These are phyloP conservation scores for Sclerotiophoma versabilis DNA, from an alignment of 2,329 filamentous ascomycete genomes.

Conservation along the genomic window DNA sequence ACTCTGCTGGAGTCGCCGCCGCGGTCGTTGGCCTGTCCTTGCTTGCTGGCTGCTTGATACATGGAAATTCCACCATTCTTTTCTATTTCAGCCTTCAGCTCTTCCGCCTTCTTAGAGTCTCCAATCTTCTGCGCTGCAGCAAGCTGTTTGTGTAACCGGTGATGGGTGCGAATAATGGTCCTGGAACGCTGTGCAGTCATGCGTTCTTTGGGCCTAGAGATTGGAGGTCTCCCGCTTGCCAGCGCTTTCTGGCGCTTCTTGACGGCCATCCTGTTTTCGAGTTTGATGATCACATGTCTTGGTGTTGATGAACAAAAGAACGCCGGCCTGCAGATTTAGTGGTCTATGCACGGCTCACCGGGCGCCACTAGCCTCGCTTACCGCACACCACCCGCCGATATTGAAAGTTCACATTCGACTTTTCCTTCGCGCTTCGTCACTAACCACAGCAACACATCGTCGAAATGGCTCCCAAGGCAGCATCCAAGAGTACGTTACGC, in stretches of 20 bases:
- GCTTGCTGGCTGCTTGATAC: slow-evolving; percentile 69
- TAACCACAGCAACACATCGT: slow-evolving; percentile 46
- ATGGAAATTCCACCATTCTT: slow-evolving; percentile 64
- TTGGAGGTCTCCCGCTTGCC: slow-evolving; percentile 44
- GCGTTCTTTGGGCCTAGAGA: slow-evolving; percentile 36
- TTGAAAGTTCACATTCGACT: slow-evolving; percentile 24
- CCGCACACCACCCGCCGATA: slow-evolving; percentile 21
- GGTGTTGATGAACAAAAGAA: background rate
- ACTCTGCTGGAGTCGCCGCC: slow-evolving; percentile 70
- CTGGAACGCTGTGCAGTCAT: slow-evolving; percentile 66
- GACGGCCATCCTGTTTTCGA: slow-evolving; percentile 34
- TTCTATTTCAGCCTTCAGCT: slow-evolving; percentile 59
- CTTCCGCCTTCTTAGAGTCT: slow-evolving; percentile 49
- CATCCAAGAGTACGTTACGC: slow-evolving; percentile 45
- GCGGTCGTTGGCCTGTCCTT: slow-evolving; percentile 65
- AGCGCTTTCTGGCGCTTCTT: slow-evolving; percentile 45
- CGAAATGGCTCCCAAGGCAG: slow-evolving; percentile 52
- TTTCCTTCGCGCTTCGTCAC: slow-evolving; percentile 37
- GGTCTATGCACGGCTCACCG: background rate
- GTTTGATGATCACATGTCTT: slow-evolving; percentile 10
- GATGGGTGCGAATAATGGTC: slow-evolving; percentile 66
- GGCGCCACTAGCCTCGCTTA: slow-evolving; percentile 22
- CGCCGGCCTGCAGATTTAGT: background rate
- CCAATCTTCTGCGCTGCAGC: slow-evolving; percentile 57
- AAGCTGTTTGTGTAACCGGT: slow-evolving; percentile 65